phyloP scores from a whole-genome alignment of 2,329 filamentous ascomycete genomes.

The Boeremia lycopersici region DNA sequence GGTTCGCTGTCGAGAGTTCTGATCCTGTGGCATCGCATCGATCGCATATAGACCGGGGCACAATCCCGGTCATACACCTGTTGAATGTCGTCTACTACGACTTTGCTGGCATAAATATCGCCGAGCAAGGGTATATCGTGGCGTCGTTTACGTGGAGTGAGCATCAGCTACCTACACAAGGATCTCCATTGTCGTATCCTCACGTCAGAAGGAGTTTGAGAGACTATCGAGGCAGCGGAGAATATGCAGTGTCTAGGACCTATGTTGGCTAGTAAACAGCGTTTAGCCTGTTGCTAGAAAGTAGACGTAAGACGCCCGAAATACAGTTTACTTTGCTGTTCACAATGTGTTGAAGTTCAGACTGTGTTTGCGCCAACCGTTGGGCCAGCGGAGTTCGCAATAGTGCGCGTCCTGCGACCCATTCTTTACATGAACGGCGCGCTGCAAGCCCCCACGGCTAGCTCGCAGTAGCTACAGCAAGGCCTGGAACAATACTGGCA shows the following conservation, averaged over 20 bases:
- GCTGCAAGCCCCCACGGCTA: constrained; percentile 3
- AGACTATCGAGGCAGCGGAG: too few relatives aligned
- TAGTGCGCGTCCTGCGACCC: constrained; percentile 1
- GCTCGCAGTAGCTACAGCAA: constrained; percentile 5
- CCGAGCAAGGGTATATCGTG: background rate
- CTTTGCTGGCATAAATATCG: background rate
- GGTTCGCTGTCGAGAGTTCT: background rate
- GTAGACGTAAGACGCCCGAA: background rate
- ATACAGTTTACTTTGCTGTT: background rate
- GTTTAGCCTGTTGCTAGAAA: background rate
- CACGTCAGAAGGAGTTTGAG: too few relatives aligned
- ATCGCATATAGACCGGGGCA: background rate
- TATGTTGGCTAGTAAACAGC: background rate
- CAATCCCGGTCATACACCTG: background rate
- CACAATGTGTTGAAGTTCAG: background rate
- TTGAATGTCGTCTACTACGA: background rate
- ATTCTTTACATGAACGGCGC: constrained; percentile 2
- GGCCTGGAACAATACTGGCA: background rate
- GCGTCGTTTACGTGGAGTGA: too few relatives aligned
- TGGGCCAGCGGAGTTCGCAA: background rate
- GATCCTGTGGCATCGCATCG: background rate
- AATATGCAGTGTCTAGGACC: too few relatives aligned
- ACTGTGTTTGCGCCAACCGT: constrained; percentile 5
- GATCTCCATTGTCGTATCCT: too few relatives aligned
- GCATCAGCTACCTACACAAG: too few relatives aligned